Base-by-base conservation (phyloP, 305 asterid genomes). In the Ilex paraguariensis region DNA sequence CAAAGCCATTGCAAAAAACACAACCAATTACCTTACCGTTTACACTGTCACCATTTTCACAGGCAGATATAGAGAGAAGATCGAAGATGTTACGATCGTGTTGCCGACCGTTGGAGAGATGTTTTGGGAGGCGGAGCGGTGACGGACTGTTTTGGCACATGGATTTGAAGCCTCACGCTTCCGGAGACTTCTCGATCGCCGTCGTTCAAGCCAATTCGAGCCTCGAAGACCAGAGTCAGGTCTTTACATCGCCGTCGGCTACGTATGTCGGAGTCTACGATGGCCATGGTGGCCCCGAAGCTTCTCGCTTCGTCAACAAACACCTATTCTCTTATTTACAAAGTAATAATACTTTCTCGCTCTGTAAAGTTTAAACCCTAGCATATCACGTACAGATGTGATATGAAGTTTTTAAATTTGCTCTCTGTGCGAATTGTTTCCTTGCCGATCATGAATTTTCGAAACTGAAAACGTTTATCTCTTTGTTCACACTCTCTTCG, bases 221-320 rank as follows among this genome's bases (percentile, higher is more conserved):
- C 56, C 82, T 93, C 0, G 99, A 93, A 81, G 99, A 93, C 70
- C 99, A 93, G 78, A 84, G 95, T 55, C 92, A 88, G 70, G 97
- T 93, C 14, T 86, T 70, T 54, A 82, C 91, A 21, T 90, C 97
- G 56, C 93, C 96, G 3, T 84, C 95, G 40, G 96, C 95, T 42
- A 93, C 99, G 15, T 93, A 77, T 57, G 74, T 93, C 50, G 99
- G 99, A 13, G 95, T 93, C 49, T 93, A 90, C 79, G 99, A 93
- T 65, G 97, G 99, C 42, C 99, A 93, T 48, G 99, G 99, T 33
- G 97, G 99, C 4, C 95, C 97, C 3, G 96, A 90, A 79, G 96
- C 99, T 12, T 87, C 99, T 46, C 90, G 95, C 33, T 93, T 93
- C 65, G 89, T 93, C 60, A 90, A 82, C 52, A 85, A 81, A 61